phyloP scores from a whole-genome alignment of 768 basidiomycete species.

The Podaxis sp. region DNA sequence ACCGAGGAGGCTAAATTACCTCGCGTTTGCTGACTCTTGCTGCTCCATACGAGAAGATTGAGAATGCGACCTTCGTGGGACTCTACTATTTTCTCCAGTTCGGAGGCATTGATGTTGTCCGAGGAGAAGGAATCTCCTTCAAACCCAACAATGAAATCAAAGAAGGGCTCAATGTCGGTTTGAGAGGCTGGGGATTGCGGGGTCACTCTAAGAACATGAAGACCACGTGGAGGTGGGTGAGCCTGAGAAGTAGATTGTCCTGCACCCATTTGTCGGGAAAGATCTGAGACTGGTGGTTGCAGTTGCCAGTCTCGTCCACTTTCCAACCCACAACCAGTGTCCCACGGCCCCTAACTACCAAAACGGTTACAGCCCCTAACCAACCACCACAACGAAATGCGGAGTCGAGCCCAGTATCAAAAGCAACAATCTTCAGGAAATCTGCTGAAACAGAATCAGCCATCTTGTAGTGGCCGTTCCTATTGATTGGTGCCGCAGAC shows the following conservation, averaged over 20 bases:
- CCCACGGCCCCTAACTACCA: background rate
- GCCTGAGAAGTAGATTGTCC: conserved; percentile 61
- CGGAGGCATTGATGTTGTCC: conserved; percentile 60
- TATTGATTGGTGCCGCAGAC: background rate
- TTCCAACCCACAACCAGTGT: background rate
- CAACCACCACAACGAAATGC: background rate
- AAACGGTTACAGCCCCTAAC: background rate
- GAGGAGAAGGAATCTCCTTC: conserved; percentile 62
- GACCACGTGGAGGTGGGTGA: conserved; percentile 56
- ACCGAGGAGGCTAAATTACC: conserved; percentile 36
- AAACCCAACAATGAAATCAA: conserved; percentile 95
- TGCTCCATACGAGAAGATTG: conserved; percentile 80
- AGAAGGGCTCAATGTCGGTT: conserved; percentile 87
- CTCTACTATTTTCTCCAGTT: conserved; percentile 81
- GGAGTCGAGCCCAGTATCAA: background rate
- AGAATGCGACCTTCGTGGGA: conserved; percentile 69
- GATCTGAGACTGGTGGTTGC: background rate
- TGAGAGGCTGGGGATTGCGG: conserved; percentile 86
- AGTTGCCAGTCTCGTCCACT: background rate
- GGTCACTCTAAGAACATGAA: conserved; percentile 89
- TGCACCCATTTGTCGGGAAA: conserved; percentile 57
- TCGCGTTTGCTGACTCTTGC: conserved; percentile 70
- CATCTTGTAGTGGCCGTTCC: background rate
- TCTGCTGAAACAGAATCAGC: background rate
- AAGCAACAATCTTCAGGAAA: background rate